Evolutionary conservation across 345 rosid species (phyloP).

Genomic region (Populus alba): DNA sequence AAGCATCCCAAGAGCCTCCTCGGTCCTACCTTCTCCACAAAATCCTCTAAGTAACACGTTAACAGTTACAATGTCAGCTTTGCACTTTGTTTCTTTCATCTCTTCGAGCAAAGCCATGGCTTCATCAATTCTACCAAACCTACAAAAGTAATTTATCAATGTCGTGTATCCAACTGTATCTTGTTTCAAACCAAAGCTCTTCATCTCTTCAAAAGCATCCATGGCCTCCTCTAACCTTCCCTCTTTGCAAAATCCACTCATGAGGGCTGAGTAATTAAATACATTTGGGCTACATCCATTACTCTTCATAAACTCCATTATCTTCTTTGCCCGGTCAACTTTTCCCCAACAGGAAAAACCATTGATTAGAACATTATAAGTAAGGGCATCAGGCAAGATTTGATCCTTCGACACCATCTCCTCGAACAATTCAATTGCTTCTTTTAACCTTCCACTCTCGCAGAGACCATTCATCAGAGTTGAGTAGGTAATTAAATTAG

Average conservation of each 20-base stretch:
- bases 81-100: slow-evolving; percentile 64
- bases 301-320: slow-evolving; percentile 76
- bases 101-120: slow-evolving; percentile 60
- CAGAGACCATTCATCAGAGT: slow-evolving; percentile 67
- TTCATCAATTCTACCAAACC: slow-evolving; percentile 46
- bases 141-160: slow-evolving; percentile 66
- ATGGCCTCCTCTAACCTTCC: slow-evolving; percentile 60
- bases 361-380: slow-evolving; percentile 67
- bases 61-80: slow-evolving; percentile 67
- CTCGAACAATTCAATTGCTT: slow-evolving; percentile 75
- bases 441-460: slow-evolving; percentile 52
- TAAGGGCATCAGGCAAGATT: slow-evolving; percentile 72
- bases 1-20: slow-evolving; percentile 65
- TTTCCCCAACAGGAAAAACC: slow-evolving; percentile 73
- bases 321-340: slow-evolving; percentile 66
- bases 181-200: slow-evolving; percentile 51
- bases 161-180: slow-evolving; percentile 76
- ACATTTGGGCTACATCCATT: slow-evolving; percentile 72
- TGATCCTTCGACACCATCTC: slow-evolving; percentile 71
- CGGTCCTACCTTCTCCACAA: slow-evolving; percentile 53
- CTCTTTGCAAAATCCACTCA: slow-evolving; percentile 65
- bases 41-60: slow-evolving; percentile 75
- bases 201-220: slow-evolving; percentile 55
- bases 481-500: slow-evolving; percentile 73
- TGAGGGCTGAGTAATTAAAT: slow-evolving; percentile 61